Evolutionary conservation across 2,329 filamentous ascomycete species (phyloP).

Genomic region (Dryadomyces quercus-mongolicae): DNA sequence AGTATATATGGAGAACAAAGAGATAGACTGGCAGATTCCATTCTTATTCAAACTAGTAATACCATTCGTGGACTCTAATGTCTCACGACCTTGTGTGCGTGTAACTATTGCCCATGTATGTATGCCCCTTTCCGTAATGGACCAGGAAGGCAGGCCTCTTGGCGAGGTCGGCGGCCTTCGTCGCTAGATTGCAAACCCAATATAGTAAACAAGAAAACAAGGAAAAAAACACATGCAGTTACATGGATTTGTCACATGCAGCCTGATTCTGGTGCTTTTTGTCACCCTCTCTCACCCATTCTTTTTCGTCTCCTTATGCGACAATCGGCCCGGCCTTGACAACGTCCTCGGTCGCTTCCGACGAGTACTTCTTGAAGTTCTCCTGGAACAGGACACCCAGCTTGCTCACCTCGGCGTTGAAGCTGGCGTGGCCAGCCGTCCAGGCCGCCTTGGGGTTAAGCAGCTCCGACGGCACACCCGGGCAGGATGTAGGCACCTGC

Average conservation of each 20-base stretch:
- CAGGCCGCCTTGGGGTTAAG: constrained; percentile 92
- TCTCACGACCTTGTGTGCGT: background rate
- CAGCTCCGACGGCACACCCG: constrained; percentile 78
- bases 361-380: constrained; percentile 95
- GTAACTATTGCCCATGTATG: background rate
- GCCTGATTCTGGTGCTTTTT: background rate
- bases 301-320: constrained; percentile 8
- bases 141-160: background rate
- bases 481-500: constrained; percentile 83
- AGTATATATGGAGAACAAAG: background rate
- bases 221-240: background rate
- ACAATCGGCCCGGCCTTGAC: constrained; percentile 50
- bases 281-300: background rate
- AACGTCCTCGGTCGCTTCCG: constrained; percentile 70
- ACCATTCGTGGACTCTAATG: constrained; percentile 1
- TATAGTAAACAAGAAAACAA: background rate
- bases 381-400: constrained; percentile 81
- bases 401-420: constrained; percentile 81
- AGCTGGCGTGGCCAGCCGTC: constrained; percentile 71
- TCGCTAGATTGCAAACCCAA: background rate
- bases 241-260: background rate
- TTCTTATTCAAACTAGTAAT: background rate
- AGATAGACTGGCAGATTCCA: background rate
- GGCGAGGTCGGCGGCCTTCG: background rate
- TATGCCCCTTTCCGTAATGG: background rate